Evolutionary conservation across 768 basidiomycete species (phyloP).

Genomic region (Tulasnella sp.): DNA sequence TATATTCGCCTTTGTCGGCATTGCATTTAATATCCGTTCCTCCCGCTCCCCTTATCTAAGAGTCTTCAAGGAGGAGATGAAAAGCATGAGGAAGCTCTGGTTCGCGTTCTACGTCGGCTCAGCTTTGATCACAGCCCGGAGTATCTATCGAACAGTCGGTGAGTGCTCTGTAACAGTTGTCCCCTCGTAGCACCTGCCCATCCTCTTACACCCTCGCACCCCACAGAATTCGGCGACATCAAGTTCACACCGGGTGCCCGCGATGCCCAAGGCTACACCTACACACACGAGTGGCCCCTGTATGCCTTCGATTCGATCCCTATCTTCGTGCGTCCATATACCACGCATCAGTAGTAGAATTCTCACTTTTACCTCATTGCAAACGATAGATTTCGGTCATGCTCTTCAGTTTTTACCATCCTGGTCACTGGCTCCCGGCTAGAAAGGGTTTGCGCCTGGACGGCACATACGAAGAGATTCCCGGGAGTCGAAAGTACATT

Average conservation of each 20-base stretch:
- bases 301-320: constrained; percentile 21
- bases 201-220: background rate
- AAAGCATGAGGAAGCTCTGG: constrained; percentile 17
- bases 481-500: background rate
- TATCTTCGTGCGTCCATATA: constrained; percentile 15
- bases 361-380: background rate
- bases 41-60: background rate
- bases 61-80: background rate
- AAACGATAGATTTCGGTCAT: background rate
- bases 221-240: constrained; percentile 19
- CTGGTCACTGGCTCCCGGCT: constrained; percentile 15
- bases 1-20: constrained; percentile 18
- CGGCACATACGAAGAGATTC: constrained; percentile 3
- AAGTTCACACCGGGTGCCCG: background rate
- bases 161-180: background rate
- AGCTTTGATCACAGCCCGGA: constrained; percentile 14
- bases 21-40: constrained; percentile 13
- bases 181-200: background rate
- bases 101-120: constrained; percentile 21
- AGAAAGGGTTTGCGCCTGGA: constrained; percentile 21
- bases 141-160: constrained; percentile 23
- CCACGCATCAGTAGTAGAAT: background rate
- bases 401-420: constrained; percentile 9
- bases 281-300: constrained; percentile 21
- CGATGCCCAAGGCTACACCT: constrained; percentile 16